phyloP scores from a whole-genome alignment of 2,329 filamentous ascomycete genomes.

The Ilyonectria destructans region DNA sequence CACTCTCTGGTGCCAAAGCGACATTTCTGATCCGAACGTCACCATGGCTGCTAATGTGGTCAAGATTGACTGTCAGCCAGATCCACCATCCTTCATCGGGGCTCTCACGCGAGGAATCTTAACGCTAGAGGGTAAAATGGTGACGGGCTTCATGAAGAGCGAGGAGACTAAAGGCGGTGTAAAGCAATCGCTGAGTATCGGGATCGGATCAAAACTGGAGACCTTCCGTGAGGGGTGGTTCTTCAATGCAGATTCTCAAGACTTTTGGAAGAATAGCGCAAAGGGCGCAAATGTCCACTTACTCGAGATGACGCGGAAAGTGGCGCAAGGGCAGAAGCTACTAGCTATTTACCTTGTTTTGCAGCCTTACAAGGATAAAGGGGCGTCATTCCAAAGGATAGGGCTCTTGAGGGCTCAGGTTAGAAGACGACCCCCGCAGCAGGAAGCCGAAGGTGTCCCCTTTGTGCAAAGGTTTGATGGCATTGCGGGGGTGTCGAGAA shows the following conservation, averaged over 20 bases:
- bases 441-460: background rate
- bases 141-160: background rate
- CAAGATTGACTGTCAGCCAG: slow-evolving; percentile 29
- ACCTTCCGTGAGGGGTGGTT: slow-evolving; percentile 18
- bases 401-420: slow-evolving; percentile 22
- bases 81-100: slow-evolving; percentile 31
- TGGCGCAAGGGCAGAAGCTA: background rate
- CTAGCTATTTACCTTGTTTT: slow-evolving; percentile 24
- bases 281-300: slow-evolving; percentile 1
- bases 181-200: background rate
- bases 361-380: slow-evolving; percentile 3
- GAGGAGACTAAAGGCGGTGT: background rate
- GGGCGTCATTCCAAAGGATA: slow-evolving; percentile 8
- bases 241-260: slow-evolving; percentile 24
- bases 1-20: slow-evolving; percentile 31
- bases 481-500: slow-evolving; percentile 5
- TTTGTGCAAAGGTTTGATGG: slow-evolving; percentile 24
- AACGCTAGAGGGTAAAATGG: slow-evolving; percentile 29
- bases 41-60: slow-evolving; percentile 14
- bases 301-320: slow-evolving; percentile 28
- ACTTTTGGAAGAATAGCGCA: slow-evolving; percentile 1
- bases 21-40: slow-evolving; percentile 20
- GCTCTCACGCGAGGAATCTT: slow-evolving; percentile 24
- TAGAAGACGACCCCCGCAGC: slow-evolving; percentile 1
- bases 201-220: background rate